phyloP scores from a whole-genome alignment of 306 rosid species.

The Chamaecrista fasciculata region DNA sequence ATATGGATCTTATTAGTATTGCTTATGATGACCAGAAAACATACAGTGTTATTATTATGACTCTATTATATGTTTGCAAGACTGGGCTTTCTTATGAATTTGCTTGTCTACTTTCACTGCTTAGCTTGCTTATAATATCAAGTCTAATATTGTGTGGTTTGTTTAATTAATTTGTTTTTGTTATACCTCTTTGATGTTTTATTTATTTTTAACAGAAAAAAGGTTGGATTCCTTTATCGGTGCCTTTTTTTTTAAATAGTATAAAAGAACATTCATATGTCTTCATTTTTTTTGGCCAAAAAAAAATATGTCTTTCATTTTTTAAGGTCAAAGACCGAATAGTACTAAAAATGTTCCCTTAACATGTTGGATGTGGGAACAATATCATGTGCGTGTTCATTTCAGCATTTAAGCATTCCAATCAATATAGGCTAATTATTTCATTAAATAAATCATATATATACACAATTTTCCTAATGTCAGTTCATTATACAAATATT shows the following conservation, averaged over 20 bases:
- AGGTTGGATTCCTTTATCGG: not conserved
- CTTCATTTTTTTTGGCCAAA: no score
- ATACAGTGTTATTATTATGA: no score
- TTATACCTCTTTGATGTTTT: not conserved
- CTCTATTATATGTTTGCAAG: constrained; percentile 37
- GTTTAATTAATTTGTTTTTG: constrained; percentile 25
- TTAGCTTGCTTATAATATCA: constrained; percentile 20
- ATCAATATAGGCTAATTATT: not conserved
- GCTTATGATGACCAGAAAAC: constrained; percentile 38
- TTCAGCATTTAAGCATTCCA: constrained; percentile 60
- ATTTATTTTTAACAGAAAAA: not conserved
- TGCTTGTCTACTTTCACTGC: constrained; percentile 23
- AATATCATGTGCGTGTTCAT: constrained; percentile 66
- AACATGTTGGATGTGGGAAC: constrained; percentile 55
- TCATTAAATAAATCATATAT: not conserved
- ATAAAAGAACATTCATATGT: no score
- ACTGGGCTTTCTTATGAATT: constrained; percentile 29
- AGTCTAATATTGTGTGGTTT: constrained; percentile 37
- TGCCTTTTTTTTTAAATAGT: not conserved
- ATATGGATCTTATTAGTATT: constrained; percentile 19
- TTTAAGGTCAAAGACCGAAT: constrained; percentile 14
- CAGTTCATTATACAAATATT: not conserved
- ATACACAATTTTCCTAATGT: not conserved
- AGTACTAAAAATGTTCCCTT: constrained; percentile 46
- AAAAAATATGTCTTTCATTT: no score